phyloP scores from a whole-genome alignment of 371 early-diverging fungal genomes.

The Phascolomyces articulosus region DNA sequence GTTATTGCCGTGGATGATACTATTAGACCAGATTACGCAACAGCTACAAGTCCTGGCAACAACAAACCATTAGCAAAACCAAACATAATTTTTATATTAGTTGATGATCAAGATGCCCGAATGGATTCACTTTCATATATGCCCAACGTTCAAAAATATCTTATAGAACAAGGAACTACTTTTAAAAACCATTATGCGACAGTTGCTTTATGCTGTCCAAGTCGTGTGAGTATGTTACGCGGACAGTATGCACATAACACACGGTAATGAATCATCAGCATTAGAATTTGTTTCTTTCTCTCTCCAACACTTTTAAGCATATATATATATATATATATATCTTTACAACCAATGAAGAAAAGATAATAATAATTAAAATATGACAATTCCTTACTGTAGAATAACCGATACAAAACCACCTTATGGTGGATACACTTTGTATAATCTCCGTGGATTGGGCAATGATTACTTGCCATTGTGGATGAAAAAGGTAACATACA shows the following conservation, averaged over 20 bases:
- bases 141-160: constrained; percentile 66
- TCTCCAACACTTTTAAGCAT: no score
- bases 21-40: no score
- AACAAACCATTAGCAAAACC: constrained; percentile 30
- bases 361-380: no score
- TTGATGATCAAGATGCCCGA: constrained; percentile 65
- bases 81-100: constrained; percentile 66
- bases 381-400: no score
- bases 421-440: constrained; percentile 59
- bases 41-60: no score
- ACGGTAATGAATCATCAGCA: constrained; percentile 30
- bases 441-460: constrained; percentile 45
- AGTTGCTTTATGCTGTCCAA: constrained; percentile 68
- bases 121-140: constrained; percentile 62
- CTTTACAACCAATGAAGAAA: no score
- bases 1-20: no score
- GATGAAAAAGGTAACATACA: constrained; percentile 11
- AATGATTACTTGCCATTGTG: constrained; percentile 53
- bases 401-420: constrained; percentile 28
- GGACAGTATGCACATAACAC: constrained; percentile 70
- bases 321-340: no score
- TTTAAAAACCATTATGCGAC: constrained; percentile 67
- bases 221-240: constrained; percentile 58
- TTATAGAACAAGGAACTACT: constrained; percentile 60
- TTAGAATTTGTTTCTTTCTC: no score